Evolutionary conservation across 371 early-diverging fungal genomes (phyloP).

Genomic region (Mortierella sp.): DNA sequence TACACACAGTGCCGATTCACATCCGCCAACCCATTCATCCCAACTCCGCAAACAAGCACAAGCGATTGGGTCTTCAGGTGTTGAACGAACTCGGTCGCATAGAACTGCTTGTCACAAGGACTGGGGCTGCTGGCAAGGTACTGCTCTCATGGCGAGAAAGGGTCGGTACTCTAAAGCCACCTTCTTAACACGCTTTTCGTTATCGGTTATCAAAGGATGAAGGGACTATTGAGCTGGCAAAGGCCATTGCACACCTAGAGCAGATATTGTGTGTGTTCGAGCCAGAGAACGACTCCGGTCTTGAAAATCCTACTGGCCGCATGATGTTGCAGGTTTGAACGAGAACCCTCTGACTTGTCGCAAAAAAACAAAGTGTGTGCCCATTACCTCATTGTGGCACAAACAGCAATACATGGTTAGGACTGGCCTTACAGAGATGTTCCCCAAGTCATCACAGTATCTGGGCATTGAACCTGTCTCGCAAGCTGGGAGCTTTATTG

Average conservation of each 20-base stretch:
- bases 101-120: constrained; percentile 45
- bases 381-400: background rate
- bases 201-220: constrained; percentile 21
- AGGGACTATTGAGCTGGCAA: constrained; percentile 29
- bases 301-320: constrained; percentile 32
- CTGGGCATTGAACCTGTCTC: constrained; percentile 34
- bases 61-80: constrained; percentile 48
- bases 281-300: constrained; percentile 24
- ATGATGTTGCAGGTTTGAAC: constrained; percentile 37
- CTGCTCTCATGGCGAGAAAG: background rate
- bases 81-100: constrained; percentile 50
- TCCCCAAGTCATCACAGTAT: constrained; percentile 47
- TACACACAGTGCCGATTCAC: constrained; percentile 41
- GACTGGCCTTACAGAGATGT: constrained; percentile 48
- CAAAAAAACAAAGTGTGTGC: background rate
- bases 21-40: constrained; percentile 49
- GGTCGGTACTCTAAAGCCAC: background rate
- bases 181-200: background rate
- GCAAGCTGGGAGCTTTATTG: constrained; percentile 38
- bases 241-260: constrained; percentile 40
- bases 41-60: constrained; percentile 50
- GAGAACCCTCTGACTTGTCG: constrained; percentile 4
- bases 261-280: constrained; percentile 37
- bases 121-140: constrained; percentile 49
- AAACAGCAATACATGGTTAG: constrained; percentile 44